phyloP scores from a whole-genome alignment of 108 stramenopile genomes.

The Halocafeteria seosinensis region DNA sequence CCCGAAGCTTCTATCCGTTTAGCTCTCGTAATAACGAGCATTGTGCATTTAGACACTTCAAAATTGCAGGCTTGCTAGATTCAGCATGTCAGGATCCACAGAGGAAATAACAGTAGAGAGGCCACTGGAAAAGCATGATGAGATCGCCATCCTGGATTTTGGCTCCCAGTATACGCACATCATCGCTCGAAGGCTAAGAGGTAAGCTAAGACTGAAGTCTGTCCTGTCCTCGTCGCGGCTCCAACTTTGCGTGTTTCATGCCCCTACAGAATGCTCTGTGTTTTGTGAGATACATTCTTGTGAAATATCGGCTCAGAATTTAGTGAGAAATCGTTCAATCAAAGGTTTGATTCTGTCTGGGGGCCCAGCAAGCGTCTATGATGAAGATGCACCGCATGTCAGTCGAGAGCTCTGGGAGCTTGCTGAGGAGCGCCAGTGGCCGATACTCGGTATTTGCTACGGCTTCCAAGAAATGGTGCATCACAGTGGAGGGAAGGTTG shows the following conservation, averaged over 20 bases:
- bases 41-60: too few species aligned
- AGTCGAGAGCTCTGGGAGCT: constrained; percentile 67
- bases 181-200: constrained; percentile 91
- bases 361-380: constrained; percentile 76
- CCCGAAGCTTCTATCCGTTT: too few species aligned
- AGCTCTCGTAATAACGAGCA: too few species aligned
- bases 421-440: constrained; percentile 59
- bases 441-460: constrained; percentile 90
- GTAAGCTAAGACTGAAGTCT: constrained; percentile 31
- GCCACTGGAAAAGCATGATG: too few species aligned
- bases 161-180: constrained; percentile 94
- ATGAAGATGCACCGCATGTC: constrained; percentile 83
- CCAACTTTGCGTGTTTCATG: neutral
- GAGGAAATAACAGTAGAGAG: too few species aligned
- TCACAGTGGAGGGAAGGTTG: constrained; percentile 73
- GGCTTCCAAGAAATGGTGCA: constrained; percentile 64
- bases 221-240: neutral
- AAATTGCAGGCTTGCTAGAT: too few species aligned
- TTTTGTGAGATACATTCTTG: constrained; percentile 92
- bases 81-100: too few species aligned
- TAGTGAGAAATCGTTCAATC: constrained; percentile 23
- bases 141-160: constrained; percentile 94
- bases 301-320: constrained; percentile 46
- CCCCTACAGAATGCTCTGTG: constrained; percentile 38
- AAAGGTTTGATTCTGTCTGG: constrained; percentile 81